Evolutionary conservation across 129 eudicot species (phyloP), one percentile per base, ranked within the genome.

Genomic region (Dittrichia graveolens): DNA sequence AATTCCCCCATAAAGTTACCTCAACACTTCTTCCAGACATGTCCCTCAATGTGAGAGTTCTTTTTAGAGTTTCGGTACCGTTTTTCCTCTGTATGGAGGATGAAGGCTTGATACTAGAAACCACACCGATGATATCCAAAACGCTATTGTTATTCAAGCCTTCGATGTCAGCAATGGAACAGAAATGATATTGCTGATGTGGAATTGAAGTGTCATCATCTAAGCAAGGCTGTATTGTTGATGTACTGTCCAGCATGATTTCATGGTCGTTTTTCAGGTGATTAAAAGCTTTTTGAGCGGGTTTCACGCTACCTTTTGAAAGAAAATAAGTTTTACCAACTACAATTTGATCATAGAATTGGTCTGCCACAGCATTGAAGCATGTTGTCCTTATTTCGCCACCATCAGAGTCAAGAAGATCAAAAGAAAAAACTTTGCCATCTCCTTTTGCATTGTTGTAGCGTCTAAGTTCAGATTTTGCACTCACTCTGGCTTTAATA

Each of bases 381-480:
- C 99, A 94, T 56, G 97, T 94, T 13, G 73, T 83, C 64, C 97
- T 85, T 71, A 94, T 86, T 87, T 94, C 99, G 24, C 93, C 96
- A 43, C 96, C 91, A 53, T 76, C 86, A 47, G 93, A 74, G 66
- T 94, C 99, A 42, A 94, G 88, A 60, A 94, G 97, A 79, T 94
- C 97, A 75, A 94, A 94, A 44, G 93, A 85, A 49, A 90, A 90
- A 5, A 90, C 97, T 74, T 88, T 90, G 2, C 99, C 99, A 13
- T 90, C 96, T 41, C 99, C 99, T 48, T 84, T 83, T 40, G 88
- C 74, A 81, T 90, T 90, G 52, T 61, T 86, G 83, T 94, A 94
- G 75, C 67, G 89, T 75, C 91, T 79, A 15, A 90, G 85, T 61
- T 83, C 89, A 4, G 85, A 73, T 79, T 94, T 94, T 54, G 89